These are phyloP conservation scores for Trypanosoma conorhini DNA, from an alignment of 208 protist species.

Conservation along the genomic window DNA sequence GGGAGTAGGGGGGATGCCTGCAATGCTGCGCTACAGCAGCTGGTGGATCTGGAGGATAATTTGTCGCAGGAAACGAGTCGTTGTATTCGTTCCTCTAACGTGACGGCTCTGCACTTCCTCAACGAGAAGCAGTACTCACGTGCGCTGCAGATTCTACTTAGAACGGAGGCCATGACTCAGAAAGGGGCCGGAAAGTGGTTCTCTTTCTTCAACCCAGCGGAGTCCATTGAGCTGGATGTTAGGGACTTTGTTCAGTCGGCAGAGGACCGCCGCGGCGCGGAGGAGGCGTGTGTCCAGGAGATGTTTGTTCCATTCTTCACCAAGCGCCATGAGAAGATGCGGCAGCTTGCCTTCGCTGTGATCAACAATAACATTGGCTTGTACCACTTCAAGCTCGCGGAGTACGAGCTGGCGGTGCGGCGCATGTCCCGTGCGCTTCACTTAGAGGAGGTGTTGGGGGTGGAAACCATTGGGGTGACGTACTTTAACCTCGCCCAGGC, in stretches of 20 bases:
- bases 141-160: conserved; percentile 52
- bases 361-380: conserved; percentile 83
- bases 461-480: conserved; percentile 69
- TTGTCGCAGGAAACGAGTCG: conserved; percentile 23
- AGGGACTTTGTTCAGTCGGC: conserved; percentile 10
- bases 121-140: conserved; percentile 61
- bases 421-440: conserved; percentile 47
- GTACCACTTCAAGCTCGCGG: conserved; percentile 79
- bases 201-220: conserved; percentile 35
- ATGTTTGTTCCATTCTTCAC: conserved; percentile 67
- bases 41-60: conserved; percentile 19
- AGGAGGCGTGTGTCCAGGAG: conserved; percentile 17
- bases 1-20: conserved; percentile 7
- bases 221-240: conserved; percentile 21
- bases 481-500: conserved; percentile 82
- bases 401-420: conserved; percentile 62
- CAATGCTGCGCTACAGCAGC: conserved; percentile 3
- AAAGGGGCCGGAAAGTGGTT: conserved; percentile 47
- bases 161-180: conserved; percentile 38
- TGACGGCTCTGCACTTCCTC: conserved; percentile 53
- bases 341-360: conserved; percentile 39
- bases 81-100: conserved; percentile 35
- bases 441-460: conserved; percentile 55
- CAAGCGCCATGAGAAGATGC: conserved; percentile 38
- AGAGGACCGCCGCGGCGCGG: conserved; percentile 6